Conservation (phyloP, 345 rosid genomes). For the Geranium brycei region DNA sequence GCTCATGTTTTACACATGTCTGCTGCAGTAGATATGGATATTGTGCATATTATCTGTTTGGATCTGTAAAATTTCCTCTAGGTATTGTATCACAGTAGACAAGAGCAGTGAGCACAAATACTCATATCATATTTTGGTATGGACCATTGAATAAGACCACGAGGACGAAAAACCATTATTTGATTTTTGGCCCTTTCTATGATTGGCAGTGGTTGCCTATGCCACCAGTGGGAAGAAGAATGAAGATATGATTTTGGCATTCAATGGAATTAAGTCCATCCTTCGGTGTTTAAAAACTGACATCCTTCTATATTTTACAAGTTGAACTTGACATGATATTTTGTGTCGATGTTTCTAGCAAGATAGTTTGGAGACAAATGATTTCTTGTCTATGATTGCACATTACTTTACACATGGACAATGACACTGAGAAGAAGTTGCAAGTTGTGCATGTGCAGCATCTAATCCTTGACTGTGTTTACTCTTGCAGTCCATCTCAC, state of each 20-base stretch:
- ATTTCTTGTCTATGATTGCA: neutral
- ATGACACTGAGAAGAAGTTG: neutral
- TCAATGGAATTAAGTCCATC: neutral
- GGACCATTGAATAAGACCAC: neutral
- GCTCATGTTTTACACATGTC: neutral
- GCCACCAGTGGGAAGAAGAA: neutral
- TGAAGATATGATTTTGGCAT: neutral
- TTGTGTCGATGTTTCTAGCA: too few species aligned
- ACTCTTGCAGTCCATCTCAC: slow-evolving; percentile 54
- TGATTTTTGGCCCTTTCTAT: neutral
- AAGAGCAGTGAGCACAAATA: neutral
- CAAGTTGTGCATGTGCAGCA: neutral
- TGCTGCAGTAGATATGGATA: neutral
- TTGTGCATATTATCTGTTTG: neutral
- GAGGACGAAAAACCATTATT: neutral
- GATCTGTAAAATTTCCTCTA: neutral
- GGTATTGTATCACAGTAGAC: neutral
- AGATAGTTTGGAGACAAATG: too few species aligned
- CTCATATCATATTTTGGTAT: neutral
- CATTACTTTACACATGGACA: neutral
- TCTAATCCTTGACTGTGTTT: slow-evolving; percentile 6
- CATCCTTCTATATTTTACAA: too few species aligned
- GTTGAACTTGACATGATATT: too few species aligned
- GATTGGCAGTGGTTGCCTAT: neutral
- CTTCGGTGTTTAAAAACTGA: neutral